These are phyloP conservation scores for Blastomyces percursus DNA, from an alignment of 2,329 filamentous ascomycete genomes.

Conservation along the genomic window DNA sequence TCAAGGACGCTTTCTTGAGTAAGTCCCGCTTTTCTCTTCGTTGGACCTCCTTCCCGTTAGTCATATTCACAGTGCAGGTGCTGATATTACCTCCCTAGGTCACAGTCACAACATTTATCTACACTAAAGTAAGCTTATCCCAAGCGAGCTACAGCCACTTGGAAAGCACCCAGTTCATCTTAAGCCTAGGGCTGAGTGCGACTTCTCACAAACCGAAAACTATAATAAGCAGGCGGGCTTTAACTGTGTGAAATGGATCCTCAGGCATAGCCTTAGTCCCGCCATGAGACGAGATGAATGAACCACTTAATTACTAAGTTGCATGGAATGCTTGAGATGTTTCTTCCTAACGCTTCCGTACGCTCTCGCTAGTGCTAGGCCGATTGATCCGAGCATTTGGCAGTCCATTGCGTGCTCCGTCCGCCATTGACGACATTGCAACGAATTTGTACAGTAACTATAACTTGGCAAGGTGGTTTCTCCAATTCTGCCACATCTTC, in stretches of 20 bases:
- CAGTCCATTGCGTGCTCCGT: neutral
- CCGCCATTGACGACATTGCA: neutral
- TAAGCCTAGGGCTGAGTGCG: constrained; percentile 5
- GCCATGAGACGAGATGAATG: neutral
- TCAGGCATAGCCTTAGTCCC: constrained; percentile 5
- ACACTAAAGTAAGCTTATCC: constrained; percentile 1
- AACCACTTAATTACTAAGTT: neutral
- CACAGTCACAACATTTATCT: constrained; percentile 11
- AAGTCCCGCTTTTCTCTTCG: constrained; percentile 1
- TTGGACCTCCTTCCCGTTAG: constrained; percentile 3
- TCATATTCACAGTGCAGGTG: neutral
- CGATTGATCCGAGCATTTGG: neutral
- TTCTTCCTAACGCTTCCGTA: neutral
- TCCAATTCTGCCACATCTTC: too few relatives aligned
- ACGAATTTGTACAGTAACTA: neutral
- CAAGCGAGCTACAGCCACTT: constrained; percentile 8
- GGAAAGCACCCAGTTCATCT: constrained; percentile 6
- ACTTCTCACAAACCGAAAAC: neutral
- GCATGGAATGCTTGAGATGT: constrained; percentile 1
- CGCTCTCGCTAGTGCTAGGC: neutral
- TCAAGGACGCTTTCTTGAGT: constrained; percentile 10
- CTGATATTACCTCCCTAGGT: constrained; percentile 7
- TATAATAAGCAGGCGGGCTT: constrained; percentile 9
- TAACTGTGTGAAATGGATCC: constrained; percentile 11
- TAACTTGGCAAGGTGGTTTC: neutral